Evolutionary conservation across 331 rosid genomes (phyloP).

Genomic region (Dryas integrifolia): DNA sequence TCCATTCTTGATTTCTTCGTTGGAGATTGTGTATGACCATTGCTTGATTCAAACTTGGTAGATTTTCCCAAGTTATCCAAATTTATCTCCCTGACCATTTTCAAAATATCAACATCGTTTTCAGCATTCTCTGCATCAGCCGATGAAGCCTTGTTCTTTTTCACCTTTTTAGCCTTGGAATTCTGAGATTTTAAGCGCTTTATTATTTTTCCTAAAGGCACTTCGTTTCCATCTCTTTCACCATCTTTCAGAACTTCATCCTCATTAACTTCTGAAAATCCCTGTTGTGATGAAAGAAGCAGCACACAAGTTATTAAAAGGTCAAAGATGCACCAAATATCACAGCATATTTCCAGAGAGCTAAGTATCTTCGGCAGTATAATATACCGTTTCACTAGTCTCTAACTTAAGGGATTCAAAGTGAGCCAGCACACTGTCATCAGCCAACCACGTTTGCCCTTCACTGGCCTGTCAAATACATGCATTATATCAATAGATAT

Average conservation of each 20-base stretch:
- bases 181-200: constrained; percentile 60
- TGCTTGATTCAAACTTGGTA: constrained; percentile 59
- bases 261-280: constrained; percentile 43
- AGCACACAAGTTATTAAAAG: constrained; percentile 23
- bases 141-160: constrained; percentile 43
- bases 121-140: constrained; percentile 47
- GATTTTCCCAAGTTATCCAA: constrained; percentile 53
- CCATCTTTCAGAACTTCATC: constrained; percentile 52
- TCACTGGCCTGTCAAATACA: constrained; percentile 51
- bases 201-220: constrained; percentile 71
- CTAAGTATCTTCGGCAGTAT: constrained; percentile 9
- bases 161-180: constrained; percentile 54
- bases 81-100: constrained; percentile 68
- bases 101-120: constrained; percentile 58
- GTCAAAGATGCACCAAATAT: constrained; percentile 25
- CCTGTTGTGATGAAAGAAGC: constrained; percentile 40
- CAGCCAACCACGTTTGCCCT: constrained; percentile 74
- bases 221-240: constrained; percentile 57
- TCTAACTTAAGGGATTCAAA: constrained; percentile 85
- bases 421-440: constrained; percentile 61
- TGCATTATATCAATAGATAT: constrained; percentile 26
- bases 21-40: constrained; percentile 61
- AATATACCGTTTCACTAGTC: constrained; percentile 52
- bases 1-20: constrained; percentile 40
- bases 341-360: background rate